Base-by-base conservation (phyloP, 768 basidiomycete genomes). In the Tylopilus felleus region DNA sequence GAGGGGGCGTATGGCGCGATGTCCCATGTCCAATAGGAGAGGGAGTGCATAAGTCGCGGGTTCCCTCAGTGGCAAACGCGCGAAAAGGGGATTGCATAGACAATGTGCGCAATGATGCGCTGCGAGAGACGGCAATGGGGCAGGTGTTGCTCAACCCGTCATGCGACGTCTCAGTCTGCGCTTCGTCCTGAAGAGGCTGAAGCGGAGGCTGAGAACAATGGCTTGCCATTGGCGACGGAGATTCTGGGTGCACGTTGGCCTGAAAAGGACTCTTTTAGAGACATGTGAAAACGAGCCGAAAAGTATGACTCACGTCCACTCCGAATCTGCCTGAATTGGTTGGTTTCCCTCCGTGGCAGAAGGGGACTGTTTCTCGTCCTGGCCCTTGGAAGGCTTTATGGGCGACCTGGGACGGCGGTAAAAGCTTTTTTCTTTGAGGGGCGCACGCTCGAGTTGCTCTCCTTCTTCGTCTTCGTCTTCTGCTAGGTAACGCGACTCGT, bases 191-290 rank as follows among this genome's bases (percentile, higher is more conserved):
- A 85, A 86, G 40, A 86, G 68, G 52, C 75, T 71, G 60, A 86
- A 85, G 40, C 82, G 75, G 28, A 85, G 59, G 53, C 81, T 70
- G 21, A 86, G 75, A 0, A 75, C 66, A 27, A 85, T 56, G 9
- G 83, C 82, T 60, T 84, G 81, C 84, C 85, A 86, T 53, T 84
- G 80, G 9, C 80, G 73, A 52, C 74, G 72, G 40, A 86, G 67
- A 44, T 69, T 71, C 64, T 84, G 74, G 9, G 73, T 69, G 68
- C 85, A 86, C 33, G 82, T 82, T 13, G 85, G 85, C 4, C 81
- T 84, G 59, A 8, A 29, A 31, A 16, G 17, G 22, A 9, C 36
- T 4, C 17, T 13, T 9, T 38, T 38, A 6, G 39, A n/a, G 9
- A 19, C 16, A 8, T 22, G 36, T 4, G 27, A 42, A 45, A 3